These are phyloP conservation scores for Incumbomyces lentus DNA, from an alignment of 2,329 filamentous ascomycete species.

Conservation along the genomic window DNA sequence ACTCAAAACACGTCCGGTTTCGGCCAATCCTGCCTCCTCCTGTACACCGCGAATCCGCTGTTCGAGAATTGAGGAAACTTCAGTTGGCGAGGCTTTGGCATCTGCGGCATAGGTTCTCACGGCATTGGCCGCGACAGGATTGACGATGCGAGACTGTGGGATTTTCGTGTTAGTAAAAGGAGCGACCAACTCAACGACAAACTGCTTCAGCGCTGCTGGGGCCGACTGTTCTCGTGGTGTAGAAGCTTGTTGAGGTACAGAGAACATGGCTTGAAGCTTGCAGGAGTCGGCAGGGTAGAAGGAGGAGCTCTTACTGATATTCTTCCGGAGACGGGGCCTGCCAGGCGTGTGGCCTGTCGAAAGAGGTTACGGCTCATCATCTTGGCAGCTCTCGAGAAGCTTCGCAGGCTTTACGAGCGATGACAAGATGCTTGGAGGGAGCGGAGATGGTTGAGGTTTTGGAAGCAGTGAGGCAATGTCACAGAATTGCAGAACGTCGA, in stretches of 20 bases:
- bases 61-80: slow-evolving; percentile 98
- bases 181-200: slow-evolving; percentile 19
- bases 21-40: slow-evolving; percentile 90
- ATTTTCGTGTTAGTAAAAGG: slow-evolving; percentile 33
- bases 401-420: slow-evolving; percentile 14
- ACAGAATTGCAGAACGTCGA: background rate
- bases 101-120: slow-evolving; percentile 82
- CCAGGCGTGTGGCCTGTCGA: slow-evolving; percentile 89
- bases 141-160: slow-evolving; percentile 70
- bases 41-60: slow-evolving; percentile 97
- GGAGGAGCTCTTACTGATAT: slow-evolving; percentile 72
- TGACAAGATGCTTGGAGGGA: slow-evolving; percentile 17
- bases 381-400: slow-evolving; percentile 35
- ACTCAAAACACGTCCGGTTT: slow-evolving; percentile 97
- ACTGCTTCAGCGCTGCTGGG: background rate
- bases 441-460: slow-evolving; percentile 24
- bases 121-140: slow-evolving; percentile 65
- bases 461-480: slow-evolving; percentile 9
- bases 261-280: slow-evolving; percentile 29
- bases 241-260: slow-evolving; percentile 27
- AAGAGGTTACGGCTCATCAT: slow-evolving; percentile 98
- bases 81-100: slow-evolving; percentile 89
- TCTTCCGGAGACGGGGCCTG: slow-evolving; percentile 86
- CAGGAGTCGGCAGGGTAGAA: slow-evolving; percentile 31
- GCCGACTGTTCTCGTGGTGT: background rate